phyloP scores from a whole-genome alignment of 1,284 basidiomycete species.

The Mycena citricolor region DNA sequence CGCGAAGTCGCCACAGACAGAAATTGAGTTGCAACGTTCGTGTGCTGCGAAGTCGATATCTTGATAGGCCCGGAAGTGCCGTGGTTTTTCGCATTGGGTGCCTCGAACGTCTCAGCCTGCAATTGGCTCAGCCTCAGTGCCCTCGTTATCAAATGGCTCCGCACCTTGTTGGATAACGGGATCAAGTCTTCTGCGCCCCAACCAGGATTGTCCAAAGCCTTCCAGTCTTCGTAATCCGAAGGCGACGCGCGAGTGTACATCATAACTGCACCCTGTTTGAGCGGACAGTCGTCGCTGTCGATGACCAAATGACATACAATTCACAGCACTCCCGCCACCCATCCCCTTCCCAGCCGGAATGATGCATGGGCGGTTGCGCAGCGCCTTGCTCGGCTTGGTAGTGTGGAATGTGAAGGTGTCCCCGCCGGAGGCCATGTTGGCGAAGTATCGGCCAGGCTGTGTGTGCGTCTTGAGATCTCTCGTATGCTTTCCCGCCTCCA shows the following conservation, averaged over 20 bases:
- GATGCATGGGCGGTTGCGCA: slow-evolving; percentile 43
- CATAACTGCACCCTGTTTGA: slow-evolving; percentile 32
- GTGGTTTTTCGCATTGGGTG: slow-evolving; percentile 38
- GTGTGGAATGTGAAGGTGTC: slow-evolving; percentile 45
- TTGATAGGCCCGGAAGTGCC: slow-evolving; percentile 55
- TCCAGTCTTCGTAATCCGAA: slow-evolving; percentile 51
- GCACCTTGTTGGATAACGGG: slow-evolving; percentile 45
- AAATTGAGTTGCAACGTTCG: slow-evolving; percentile 46
- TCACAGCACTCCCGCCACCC: slow-evolving; percentile 61
- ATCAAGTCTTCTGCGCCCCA: slow-evolving; percentile 46
- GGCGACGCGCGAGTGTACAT: slow-evolving; percentile 42
- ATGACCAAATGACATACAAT: too few relatives aligned
- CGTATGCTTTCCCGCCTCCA: slow-evolving; percentile 44
- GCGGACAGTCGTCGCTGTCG: slow-evolving; percentile 7
- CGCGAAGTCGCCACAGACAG: slow-evolving; percentile 44
- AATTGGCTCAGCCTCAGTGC: background rate
- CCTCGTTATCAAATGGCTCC: background rate
- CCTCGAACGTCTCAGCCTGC: slow-evolving; percentile 51
- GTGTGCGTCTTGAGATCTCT: slow-evolving; percentile 42
- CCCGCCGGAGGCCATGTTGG: slow-evolving; percentile 38
- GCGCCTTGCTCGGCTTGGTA: slow-evolving; percentile 40
- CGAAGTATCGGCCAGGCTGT: slow-evolving; percentile 50
- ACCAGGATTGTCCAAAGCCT: slow-evolving; percentile 39
- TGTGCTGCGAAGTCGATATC: slow-evolving; percentile 38
- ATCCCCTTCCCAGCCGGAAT: slow-evolving; percentile 48